Conservation (phyloP, 2,329 filamentous ascomycete genomes). For the Cryphonectria naterciae region DNA sequence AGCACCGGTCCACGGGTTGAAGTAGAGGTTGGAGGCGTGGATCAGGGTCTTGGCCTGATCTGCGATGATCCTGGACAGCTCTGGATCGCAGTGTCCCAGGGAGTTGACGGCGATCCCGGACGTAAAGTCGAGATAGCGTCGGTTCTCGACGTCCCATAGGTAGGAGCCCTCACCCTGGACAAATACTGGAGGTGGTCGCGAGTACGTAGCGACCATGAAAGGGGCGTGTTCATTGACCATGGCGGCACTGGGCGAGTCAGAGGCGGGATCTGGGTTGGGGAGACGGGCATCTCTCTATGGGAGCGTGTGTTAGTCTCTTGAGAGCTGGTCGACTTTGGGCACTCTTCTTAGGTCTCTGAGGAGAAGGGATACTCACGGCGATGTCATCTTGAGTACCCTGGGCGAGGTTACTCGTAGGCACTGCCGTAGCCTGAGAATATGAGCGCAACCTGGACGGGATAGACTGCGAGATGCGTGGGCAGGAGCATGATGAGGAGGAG, state of each 20-base stretch:
- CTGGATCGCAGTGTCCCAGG: constrained; percentile 86
- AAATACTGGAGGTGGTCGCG: constrained; percentile 87
- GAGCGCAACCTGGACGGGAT: constrained; percentile 32
- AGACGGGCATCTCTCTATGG: constrained; percentile 41
- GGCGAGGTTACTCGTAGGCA: constrained; percentile 41
- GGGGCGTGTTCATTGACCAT: constrained; percentile 77
- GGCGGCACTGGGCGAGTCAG: constrained; percentile 72
- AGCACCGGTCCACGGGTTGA: constrained; percentile 92
- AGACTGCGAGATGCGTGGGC: constrained; percentile 8
- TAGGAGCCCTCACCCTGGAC: constrained; percentile 85
- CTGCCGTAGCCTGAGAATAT: constrained; percentile 42
- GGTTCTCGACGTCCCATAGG: constrained; percentile 87
- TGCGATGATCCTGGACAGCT: constrained; percentile 73
- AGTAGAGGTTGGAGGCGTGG: constrained; percentile 94
- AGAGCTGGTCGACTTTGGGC: background rate
- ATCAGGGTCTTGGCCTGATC: constrained; percentile 82
- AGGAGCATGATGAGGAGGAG: background rate
- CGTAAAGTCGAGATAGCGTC: constrained; percentile 91
- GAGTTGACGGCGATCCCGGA: constrained; percentile 95
- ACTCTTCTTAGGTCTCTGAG: constrained; percentile 2
- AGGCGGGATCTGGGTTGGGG: constrained; percentile 70
- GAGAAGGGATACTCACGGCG: constrained; percentile 35
- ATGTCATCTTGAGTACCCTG: constrained; percentile 41
- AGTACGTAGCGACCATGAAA: constrained; percentile 96
- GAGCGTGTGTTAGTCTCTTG: constrained; percentile 2